Conservation (phyloP, 1,139 yeast species). For the Yamadazyma triangularis region DNA sequence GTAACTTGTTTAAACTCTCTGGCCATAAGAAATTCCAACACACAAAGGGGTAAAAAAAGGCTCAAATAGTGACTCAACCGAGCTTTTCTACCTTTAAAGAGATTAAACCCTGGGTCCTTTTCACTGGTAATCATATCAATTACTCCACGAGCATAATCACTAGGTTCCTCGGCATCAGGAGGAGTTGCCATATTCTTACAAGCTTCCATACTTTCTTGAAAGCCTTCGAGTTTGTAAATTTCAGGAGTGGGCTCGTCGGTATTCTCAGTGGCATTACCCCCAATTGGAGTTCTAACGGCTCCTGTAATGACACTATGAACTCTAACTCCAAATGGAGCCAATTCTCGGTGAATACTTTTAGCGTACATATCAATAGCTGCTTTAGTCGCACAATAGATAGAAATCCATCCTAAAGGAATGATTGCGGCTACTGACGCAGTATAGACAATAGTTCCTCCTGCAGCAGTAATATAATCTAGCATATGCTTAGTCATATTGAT, state of each 20-base stretch:
- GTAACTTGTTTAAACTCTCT: no score
- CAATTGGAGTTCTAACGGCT: conserved; percentile 28
- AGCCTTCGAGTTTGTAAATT: conserved; percentile 23
- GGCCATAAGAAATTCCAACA: no score
- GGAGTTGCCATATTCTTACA: conserved; percentile 17
- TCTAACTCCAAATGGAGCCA: conserved; percentile 28
- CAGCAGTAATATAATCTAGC: conserved; percentile 11
- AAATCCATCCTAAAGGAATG: conserved; percentile 28
- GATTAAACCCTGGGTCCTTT: conserved; percentile 23
- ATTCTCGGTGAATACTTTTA: conserved; percentile 2
- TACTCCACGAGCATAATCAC: conserved; percentile 22
- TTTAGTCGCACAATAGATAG: conserved; percentile 27
- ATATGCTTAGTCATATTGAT: conserved; percentile 29
- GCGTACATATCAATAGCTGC: conserved; percentile 5
- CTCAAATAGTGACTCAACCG: no score
- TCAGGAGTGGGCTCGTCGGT: conserved; percentile 15
- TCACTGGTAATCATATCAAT: conserved; percentile 14
- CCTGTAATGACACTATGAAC: conserved; percentile 28
- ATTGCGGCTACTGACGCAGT: conserved; percentile 29
- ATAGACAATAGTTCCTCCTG: conserved; percentile 25
- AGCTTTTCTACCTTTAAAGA: conserved; percentile 20
- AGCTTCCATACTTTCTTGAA: conserved; percentile 17
- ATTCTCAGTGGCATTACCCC: not conserved
- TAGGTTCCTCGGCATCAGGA: conserved; percentile 13
- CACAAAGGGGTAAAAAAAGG: no score